Percentiles rank a stretch among this genome's conserved stretches.
Conservation (phyloP, 768 basidiomycete genomes). For the Lactarius hatsudake region DNA sequence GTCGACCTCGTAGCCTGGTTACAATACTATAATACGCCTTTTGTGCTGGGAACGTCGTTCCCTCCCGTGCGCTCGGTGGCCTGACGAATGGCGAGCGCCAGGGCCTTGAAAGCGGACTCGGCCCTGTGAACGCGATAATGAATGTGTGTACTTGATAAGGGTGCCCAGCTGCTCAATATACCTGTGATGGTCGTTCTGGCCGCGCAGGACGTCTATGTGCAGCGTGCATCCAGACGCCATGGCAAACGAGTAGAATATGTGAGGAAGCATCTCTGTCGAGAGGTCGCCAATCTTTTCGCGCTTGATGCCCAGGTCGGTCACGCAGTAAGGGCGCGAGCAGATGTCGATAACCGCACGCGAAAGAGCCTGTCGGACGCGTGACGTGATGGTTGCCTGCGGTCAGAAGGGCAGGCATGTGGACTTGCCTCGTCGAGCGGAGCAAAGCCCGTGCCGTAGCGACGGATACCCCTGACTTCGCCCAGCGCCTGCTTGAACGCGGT, state of each 20-base stretch:
- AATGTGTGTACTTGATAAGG: background rate
- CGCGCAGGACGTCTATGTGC: constrained; percentile 90
- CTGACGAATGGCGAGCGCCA: constrained; percentile 91
- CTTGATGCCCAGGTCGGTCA: constrained; percentile 82
- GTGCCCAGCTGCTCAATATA: constrained; percentile 37
- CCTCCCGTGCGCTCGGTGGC: constrained; percentile 91
- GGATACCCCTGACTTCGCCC: constrained; percentile 92
- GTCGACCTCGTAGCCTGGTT: background rate
- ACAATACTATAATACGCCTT: constrained; percentile 74
- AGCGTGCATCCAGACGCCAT: constrained; percentile 92
- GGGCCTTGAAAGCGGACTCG: constrained; percentile 97
- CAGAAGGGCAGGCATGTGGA: background rate
- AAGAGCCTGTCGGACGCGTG: constrained; percentile 60
- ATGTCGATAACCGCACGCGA: constrained; percentile 97
- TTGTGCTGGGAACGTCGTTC: constrained; percentile 92
- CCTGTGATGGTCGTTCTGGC: constrained; percentile 98
- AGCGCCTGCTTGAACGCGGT: constrained; percentile 92
- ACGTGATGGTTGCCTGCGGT: constrained; percentile 4
- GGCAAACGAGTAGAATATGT: constrained; percentile 97
- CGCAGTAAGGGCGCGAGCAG: constrained; percentile 94
- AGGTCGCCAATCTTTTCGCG: constrained; percentile 93
- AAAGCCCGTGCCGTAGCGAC: constrained; percentile 93
- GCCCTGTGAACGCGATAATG: constrained; percentile 50
- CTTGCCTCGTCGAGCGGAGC: constrained; percentile 94
- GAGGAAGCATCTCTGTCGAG: constrained; percentile 97